These are phyloP conservation scores for Elsinoe arachidis DNA, from an alignment of 2,329 filamentous ascomycete species.

Conservation along the genomic window DNA sequence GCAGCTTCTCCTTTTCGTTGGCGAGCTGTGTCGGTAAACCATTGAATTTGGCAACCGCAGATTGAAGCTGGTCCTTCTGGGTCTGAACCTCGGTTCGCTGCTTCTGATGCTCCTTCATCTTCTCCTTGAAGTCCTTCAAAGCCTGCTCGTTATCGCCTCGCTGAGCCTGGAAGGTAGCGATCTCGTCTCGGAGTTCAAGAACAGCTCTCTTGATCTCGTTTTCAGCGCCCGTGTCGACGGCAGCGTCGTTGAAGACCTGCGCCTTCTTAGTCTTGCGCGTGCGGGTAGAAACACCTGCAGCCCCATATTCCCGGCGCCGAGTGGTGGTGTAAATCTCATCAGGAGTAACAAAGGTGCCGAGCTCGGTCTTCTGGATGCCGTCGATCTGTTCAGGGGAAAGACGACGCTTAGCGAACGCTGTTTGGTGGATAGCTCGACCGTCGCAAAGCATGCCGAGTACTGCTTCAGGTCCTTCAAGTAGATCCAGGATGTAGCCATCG, in stretches of 20 bases:
- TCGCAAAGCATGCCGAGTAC: slow-evolving; percentile 84
- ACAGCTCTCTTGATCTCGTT: slow-evolving; percentile 50
- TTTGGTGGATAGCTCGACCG: slow-evolving; percentile 58
- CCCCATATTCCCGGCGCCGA: slow-evolving; percentile 72
- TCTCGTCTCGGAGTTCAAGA: slow-evolving; percentile 32
- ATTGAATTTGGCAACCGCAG: slow-evolving; percentile 54
- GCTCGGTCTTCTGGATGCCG: slow-evolving; percentile 48
- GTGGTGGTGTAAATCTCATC: slow-evolving; percentile 55
- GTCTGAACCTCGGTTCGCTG: slow-evolving; percentile 52
- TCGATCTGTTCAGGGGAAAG: slow-evolving; percentile 60
- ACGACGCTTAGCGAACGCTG: slow-evolving; percentile 55
- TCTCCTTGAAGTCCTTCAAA: slow-evolving; percentile 14
- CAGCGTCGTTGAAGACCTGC: slow-evolving; percentile 66
- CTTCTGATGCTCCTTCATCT: slow-evolving; percentile 44
- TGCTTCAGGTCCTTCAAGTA: slow-evolving; percentile 67
- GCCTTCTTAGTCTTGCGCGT: slow-evolving; percentile 55
- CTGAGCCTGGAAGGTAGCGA: slow-evolving; percentile 31
- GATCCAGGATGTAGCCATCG: slow-evolving; percentile 72
- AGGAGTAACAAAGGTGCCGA: slow-evolving; percentile 64
- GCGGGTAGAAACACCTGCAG: slow-evolving; percentile 59
- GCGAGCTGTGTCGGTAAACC: slow-evolving; percentile 63
- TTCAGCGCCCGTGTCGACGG: slow-evolving; percentile 60
- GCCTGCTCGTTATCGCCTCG: slow-evolving; percentile 19
- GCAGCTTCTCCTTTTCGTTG: slow-evolving; percentile 42
- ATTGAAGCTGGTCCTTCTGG: slow-evolving; percentile 35